Percentiles rank a stretch among this genome's conserved stretches.
These are phyloP conservation scores for Pseudogymnoascus sp. DNA, from an alignment of 2,329 filamentous ascomycete genomes.

Conservation along the genomic window DNA sequence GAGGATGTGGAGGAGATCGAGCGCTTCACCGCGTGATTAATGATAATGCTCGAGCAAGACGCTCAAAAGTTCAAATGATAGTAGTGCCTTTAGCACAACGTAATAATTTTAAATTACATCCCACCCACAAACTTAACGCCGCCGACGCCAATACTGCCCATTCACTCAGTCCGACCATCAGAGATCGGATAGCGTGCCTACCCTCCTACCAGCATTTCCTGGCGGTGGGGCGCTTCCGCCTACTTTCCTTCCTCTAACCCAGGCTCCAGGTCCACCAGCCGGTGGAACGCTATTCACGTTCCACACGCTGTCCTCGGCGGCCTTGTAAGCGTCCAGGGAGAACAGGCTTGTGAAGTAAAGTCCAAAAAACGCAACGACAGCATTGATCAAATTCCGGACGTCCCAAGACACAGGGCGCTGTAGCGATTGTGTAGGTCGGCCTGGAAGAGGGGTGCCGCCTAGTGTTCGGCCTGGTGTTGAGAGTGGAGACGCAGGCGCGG, in stretches of 20 bases:
- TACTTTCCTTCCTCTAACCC: conserved; percentile 4
- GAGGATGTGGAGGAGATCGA: conserved; percentile 33
- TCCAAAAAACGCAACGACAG: conserved; percentile 48
- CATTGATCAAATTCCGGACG: conserved; percentile 39
- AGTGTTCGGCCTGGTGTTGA: conserved; percentile 49
- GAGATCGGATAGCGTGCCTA: neutral
- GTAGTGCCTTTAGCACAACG: neutral
- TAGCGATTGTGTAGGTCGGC: conserved; percentile 16
- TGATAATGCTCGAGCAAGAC: conserved; percentile 1
- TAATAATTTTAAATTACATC: conserved; percentile 3
- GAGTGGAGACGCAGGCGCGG: conserved; percentile 39
- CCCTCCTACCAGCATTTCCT: neutral
- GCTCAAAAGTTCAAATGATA: conserved; percentile 1
- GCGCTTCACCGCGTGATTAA: conserved; percentile 1
- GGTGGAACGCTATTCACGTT: neutral
- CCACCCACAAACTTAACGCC: neutral
- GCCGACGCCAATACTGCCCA: neutral
- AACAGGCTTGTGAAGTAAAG: conserved; percentile 56
- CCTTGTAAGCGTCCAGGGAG: conserved; percentile 54
- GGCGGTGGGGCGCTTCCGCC: neutral
- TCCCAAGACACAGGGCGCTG: conserved; percentile 25
- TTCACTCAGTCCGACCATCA: neutral
- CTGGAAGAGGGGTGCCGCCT: conserved; percentile 35
- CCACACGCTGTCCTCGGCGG: conserved; percentile 39
- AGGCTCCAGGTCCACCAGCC: neutral